A percentile compares a stretch with the other conserved stretches of the same genome.
phyloP scores from a whole-genome alignment of 805 yeast genomes.

The Nakazawaea pomicola region DNA sequence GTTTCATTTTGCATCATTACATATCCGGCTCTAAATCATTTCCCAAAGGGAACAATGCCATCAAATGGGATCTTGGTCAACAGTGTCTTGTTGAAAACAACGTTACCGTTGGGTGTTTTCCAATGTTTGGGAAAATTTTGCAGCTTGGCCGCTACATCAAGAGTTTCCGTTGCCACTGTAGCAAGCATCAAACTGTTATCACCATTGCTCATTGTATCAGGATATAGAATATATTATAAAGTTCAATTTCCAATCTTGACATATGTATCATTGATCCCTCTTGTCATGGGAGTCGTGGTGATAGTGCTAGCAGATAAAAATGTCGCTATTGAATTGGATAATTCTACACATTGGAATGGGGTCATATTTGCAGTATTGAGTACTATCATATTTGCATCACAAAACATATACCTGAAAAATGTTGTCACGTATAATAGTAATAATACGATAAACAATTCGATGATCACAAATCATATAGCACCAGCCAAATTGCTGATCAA shows the following conservation, averaged over 20 bases:
- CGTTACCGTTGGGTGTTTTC: slow-evolving; percentile 60
- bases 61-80: slow-evolving; percentile 23
- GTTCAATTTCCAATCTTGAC: slow-evolving; percentile 46
- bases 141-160: slow-evolving; percentile 58
- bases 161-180: slow-evolving; percentile 64
- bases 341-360: slow-evolving; percentile 46
- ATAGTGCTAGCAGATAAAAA: slow-evolving; percentile 36
- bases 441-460: slow-evolving; percentile 13
- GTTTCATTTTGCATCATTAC: slow-evolving; percentile 31
- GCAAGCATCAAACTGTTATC: slow-evolving; percentile 66
- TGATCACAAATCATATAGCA: slow-evolving; percentile 13
- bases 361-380: slow-evolving; percentile 63
- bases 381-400: slow-evolving; percentile 73
- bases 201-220: slow-evolving; percentile 53
- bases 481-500: slow-evolving; percentile 25
- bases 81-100: slow-evolving; percentile 38
- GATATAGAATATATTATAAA: slow-evolving; percentile 48
- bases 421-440: slow-evolving; percentile 52
- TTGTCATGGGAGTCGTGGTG: slow-evolving; percentile 48
- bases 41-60: slow-evolving; percentile 57
- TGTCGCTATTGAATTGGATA: slow-evolving; percentile 8
- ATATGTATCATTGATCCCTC: slow-evolving; percentile 46
- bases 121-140: slow-evolving; percentile 63
- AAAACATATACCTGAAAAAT: slow-evolving; percentile 82
- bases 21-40: slow-evolving; percentile 29